Evolutionary conservation across 2,329 filamentous ascomycete genomes (phyloP), one percentile per base, ranked within the genome.

Genomic region (Metarhizium robertsii): DNA sequence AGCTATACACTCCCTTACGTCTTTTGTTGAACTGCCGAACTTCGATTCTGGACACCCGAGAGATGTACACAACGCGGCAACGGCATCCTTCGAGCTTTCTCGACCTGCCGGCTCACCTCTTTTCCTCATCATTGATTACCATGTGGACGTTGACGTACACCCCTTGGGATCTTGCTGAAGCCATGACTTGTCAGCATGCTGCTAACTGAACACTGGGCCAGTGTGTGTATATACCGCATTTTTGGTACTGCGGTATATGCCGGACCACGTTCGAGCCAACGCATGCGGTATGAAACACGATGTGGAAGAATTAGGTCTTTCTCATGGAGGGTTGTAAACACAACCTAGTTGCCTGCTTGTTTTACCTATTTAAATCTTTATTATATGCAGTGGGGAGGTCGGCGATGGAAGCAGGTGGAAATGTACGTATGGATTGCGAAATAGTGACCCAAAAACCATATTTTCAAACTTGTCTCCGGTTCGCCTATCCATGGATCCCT

Each of bases 401-500:
- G 52, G 55, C 42, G 48, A 47, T 48, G 29, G 13, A 36, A 38
- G n/a, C 25, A 29, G 32, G 32, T 52, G 55, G 52, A 52, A 53
- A 48, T 57, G 52, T 57, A 52, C 45, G 48, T 38, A 48, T 18
- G 55, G 55, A 51, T 45, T 54, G 52, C 36, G 52, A 52, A 57
- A 52, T 54, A 57, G 52, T 50, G 47, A 52, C 4, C 46, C 25
- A 42, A 54, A 48, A 48, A 36, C 29, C 43, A 29, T 46, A 51
- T 43, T 16, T 18, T 14, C 45, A 51, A 30, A 29, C 20, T 51
- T 8, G n/a, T 38, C 20, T 16, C 11, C 1, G 16, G 18, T 40
- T 25, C 10, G 25, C 45, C 45, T 14, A 45, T 30, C 4, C 13
- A n/a, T 48, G 45, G 25, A 29, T 4, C 20, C 8, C 2, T 18